Evolutionary conservation across 805 yeast species (phyloP), one percentile per base, ranked within the genome.

Genomic region (Candida andamanensis): DNA sequence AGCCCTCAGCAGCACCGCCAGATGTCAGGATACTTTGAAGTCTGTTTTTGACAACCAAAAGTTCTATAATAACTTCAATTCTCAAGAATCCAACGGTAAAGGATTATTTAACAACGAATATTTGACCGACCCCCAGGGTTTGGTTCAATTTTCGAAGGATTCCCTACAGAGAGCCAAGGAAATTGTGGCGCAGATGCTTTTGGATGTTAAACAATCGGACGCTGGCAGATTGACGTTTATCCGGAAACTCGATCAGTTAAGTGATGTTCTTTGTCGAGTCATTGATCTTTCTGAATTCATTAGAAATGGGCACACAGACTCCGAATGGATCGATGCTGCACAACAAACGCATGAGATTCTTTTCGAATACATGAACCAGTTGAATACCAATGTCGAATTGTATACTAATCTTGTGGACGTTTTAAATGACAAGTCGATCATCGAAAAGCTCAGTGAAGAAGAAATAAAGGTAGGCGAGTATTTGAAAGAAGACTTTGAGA

Each of bases 281-380:
- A 89, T 92, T 24, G 98, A 92, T 56, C 71, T 90, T 30, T 90
- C 95, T 22, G 97, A 89, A 46, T 90, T 90, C 59, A 76, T 92
- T 17, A 65, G 97, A 28, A 87, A 86, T 15, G 78, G 81, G 1
- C 97, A 90, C 52, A 97, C 97, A 1, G 73, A 79, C 41, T 63
- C 63, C 30, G 56, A 63, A 12, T 86, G 85, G 69, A 69, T 82
- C 8, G 68, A 67, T 24, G 89, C 87, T 2, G 95, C 98, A 1
- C 95, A 90, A 49, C 69, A 73, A 26, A 82, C 92, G 22, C 96
- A 90, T 51, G 94, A 85, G 45, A 67, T 76, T 41, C 76, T 90
- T 83, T 90, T 81, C 56, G 95, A 87, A 49, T 89, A 80, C 56
- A 92, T 92, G 98, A 92, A 87, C 56, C 72, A 81, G 32, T 64